phyloP scores from a whole-genome alignment of 2,329 filamentous ascomycete genomes.

The Lachnellula arida region DNA sequence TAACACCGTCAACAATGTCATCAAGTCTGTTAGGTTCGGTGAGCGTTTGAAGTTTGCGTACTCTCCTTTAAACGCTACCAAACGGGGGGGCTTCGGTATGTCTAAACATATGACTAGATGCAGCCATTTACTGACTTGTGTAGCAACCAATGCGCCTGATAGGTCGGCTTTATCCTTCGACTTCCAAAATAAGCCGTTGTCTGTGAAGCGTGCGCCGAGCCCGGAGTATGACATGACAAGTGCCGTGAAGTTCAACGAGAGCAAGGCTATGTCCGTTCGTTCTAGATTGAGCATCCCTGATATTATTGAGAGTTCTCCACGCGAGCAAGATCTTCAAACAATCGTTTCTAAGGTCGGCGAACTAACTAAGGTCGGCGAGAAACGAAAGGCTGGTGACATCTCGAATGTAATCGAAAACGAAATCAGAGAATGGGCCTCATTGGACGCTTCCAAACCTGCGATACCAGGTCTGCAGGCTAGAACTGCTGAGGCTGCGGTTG shows the following conservation, averaged over 20 bases:
- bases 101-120: neutral
- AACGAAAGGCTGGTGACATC: conserved; percentile 30
- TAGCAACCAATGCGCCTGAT: neutral
- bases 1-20: neutral
- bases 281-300: conserved; percentile 28
- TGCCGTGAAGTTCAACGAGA: conserved; percentile 23
- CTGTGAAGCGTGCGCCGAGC: conserved; percentile 4
- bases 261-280: conserved; percentile 20
- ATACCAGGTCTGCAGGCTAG: neutral
- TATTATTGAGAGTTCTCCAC: conserved; percentile 24
- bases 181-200: neutral
- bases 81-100: neutral
- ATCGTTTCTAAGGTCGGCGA: neutral
- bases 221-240: conserved; percentile 29
- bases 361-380: conserved; percentile 6
- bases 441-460: neutral
- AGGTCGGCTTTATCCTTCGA: neutral
- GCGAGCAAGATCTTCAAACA: neutral
- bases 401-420: conserved; percentile 26
- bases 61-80: neutral
- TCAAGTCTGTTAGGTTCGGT: neutral
- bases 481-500: neutral
- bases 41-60: neutral
- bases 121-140: neutral
- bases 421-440: conserved; percentile 21